Percentiles rank a stretch among this genome's conserved stretches.
phyloP scores from a whole-genome alignment of 2,329 filamentous ascomycete genomes.

The Cladosporium colombiae region DNA sequence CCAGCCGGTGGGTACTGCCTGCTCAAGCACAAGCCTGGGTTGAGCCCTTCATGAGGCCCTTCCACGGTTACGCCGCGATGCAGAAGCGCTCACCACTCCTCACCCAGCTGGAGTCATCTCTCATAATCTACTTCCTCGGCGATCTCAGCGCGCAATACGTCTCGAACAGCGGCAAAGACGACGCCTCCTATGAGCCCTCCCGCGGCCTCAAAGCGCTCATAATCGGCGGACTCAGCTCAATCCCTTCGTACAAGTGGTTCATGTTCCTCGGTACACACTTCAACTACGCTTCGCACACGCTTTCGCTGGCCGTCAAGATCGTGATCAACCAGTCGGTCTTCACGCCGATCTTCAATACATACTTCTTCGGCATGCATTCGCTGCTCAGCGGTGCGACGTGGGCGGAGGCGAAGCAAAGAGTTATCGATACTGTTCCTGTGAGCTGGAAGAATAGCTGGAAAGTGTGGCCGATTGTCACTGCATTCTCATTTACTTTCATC shows the following conservation, averaged over 20 bases:
- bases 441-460: slow-evolving; percentile 80
- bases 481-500: slow-evolving; percentile 83
- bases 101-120: slow-evolving; percentile 75
- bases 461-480: slow-evolving; percentile 84
- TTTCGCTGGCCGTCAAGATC: slow-evolving; percentile 76
- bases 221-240: slow-evolving; percentile 71
- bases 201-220: slow-evolving; percentile 71
- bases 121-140: slow-evolving; percentile 77
- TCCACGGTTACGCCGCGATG: slow-evolving; percentile 64
- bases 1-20: slow-evolving; percentile 37
- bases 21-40: slow-evolving; percentile 50
- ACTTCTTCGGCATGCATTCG: slow-evolving; percentile 55
- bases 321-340: slow-evolving; percentile 76
- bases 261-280: slow-evolving; percentile 78
- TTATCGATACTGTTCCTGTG: slow-evolving; percentile 73
- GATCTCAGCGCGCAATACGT: slow-evolving; percentile 78
- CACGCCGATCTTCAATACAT: slow-evolving; percentile 64
- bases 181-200: slow-evolving; percentile 62
- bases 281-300: slow-evolving; percentile 73
- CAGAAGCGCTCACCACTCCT: slow-evolving; percentile 72
- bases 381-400: slow-evolving; percentile 60
- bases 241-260: slow-evolving; percentile 83
- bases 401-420: slow-evolving; percentile 66
- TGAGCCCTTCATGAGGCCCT: slow-evolving; percentile 47
- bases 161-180: slow-evolving; percentile 28